Conservation (phyloP, 2,329 filamentous ascomycete species). For the Fusarium camptoceras region DNA sequence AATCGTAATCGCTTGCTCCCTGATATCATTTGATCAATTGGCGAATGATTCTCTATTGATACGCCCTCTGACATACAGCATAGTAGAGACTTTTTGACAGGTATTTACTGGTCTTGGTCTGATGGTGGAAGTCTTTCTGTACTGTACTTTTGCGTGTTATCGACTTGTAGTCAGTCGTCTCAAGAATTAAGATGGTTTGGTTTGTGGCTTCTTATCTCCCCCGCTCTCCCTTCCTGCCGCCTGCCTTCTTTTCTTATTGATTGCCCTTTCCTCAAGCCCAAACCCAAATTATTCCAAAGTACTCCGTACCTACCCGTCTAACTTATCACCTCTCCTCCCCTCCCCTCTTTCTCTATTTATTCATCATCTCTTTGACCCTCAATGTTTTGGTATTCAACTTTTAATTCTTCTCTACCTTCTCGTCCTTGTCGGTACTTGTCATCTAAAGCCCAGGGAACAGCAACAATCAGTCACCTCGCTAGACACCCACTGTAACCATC, state of each 20-base stretch:
- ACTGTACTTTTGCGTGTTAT: slow-evolving; percentile 14
- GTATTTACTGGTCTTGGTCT: background rate
- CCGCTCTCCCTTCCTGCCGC: slow-evolving; percentile 27
- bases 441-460: slow-evolving; percentile 15
- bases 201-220: slow-evolving; percentile 40
- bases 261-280: slow-evolving; percentile 21
- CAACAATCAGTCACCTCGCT: slow-evolving; percentile 16
- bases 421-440: background rate
- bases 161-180: slow-evolving; percentile 9
- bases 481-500: slow-evolving; percentile 26
- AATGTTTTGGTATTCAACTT: background rate
- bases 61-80: slow-evolving; percentile 23
- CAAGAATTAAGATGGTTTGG: slow-evolving; percentile 1
- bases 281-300: slow-evolving; percentile 8
- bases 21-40: background rate
- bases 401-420: slow-evolving; percentile 2
- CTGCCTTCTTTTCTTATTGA: background rate
- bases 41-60: slow-evolving; percentile 8
- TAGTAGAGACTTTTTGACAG: slow-evolving; percentile 31
- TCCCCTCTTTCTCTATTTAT: slow-evolving; percentile 8
- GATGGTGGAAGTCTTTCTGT: background rate
- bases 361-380: slow-evolving; percentile 3
- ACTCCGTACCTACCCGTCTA: background rate
- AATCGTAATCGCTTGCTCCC: background rate
- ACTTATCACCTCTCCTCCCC: background rate